Evolutionary conservation across 371 early-diverging fungal genomes (phyloP), one percentile per base, ranked within the genome.

Genomic region (Lichtheimia hyalospora): DNA sequence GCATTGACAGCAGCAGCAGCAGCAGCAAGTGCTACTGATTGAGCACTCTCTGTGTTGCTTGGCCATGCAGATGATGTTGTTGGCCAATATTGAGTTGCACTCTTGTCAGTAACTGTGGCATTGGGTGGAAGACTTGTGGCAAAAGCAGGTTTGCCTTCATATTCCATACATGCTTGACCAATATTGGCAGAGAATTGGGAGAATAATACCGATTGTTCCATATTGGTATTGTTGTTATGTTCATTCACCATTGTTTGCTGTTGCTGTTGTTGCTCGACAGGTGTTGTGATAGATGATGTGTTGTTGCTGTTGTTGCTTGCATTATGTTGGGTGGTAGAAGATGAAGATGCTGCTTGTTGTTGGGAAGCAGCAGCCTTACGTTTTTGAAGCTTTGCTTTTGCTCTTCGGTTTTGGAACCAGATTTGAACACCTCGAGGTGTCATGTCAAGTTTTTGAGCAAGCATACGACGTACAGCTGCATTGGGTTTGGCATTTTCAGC

Each of bases 401-500:
- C 96, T 54, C 98, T 85, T 57, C 94, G 86, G 81, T 98, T 98
- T 71, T 98, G 99, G 74, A 98, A 98, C 99, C 99, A 97, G 58
- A 97, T 91, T 71, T 98, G 96, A 43, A 98, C 91, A 57, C 89
- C 88, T 44, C 96, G 83, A 14, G 89, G 87, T 41, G 93, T 90
- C 96, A 96, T 96, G 57, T 85, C 77, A 14, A 97, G 78, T 60
- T 81, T 78, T 43, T 74, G 79, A 1, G 92, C 91, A 23, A 97
- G 85, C 27, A 67, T 67, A 46, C 82, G 73, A 39, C 89, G 86
- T 18, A 82, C 73, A 24, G 76, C 78, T n/a, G 90, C 83, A 63
- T 81, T 84, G 5, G 92, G 92, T 66, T 88, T 89, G 25, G 88
- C 78, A 41, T 88, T 86, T 18, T 80, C 81, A 51, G 60, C 67